phyloP scores from a whole-genome alignment of 768 basidiomycete species.

The Hypsizygus marmoreus region DNA sequence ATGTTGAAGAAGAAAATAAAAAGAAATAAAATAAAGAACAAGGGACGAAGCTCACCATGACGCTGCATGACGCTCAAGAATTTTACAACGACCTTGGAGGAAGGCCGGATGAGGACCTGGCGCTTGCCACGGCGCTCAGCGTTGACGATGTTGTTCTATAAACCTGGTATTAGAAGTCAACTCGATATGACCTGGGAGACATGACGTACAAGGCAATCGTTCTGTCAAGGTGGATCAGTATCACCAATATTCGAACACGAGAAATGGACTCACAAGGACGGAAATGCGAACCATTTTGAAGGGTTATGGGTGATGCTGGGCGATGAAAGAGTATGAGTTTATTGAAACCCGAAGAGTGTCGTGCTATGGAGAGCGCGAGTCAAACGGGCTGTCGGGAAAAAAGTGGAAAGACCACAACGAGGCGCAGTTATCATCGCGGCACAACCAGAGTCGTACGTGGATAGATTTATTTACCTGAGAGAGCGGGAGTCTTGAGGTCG shows the following conservation, averaged over 20 bases:
- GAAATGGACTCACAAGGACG: constrained; percentile 68
- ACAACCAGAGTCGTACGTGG: constrained; percentile 20
- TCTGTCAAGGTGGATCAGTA: constrained; percentile 27
- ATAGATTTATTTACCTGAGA: constrained; percentile 44
- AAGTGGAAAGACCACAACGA: constrained; percentile 12
- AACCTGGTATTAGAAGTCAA: constrained; percentile 15
- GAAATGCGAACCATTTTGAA: constrained; percentile 85
- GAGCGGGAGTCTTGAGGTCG: constrained; percentile 28
- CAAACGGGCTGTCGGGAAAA: constrained; percentile 53
- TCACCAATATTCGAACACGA: neutral
- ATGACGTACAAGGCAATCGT: constrained; percentile 43
- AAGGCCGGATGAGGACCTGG: constrained; percentile 96
- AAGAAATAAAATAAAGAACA: neutral
- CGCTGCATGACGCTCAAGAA: constrained; percentile 99
- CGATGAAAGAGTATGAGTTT: constrained; percentile 34
- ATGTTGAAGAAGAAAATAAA: constrained; percentile 23
- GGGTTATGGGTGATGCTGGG: constrained; percentile 18
- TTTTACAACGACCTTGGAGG: constrained; percentile 97
- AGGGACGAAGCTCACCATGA: constrained; percentile 68
- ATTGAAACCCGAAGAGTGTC: constrained; percentile 78
- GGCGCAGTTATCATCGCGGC: constrained; percentile 22
- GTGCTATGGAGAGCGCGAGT: constrained; percentile 81
- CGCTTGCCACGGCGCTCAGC: constrained; percentile 99
- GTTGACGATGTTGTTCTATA: constrained; percentile 96
- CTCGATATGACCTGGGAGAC: constrained; percentile 8